Base-by-base conservation (phyloP, 352 stramenopile genomes). In the Blastocystis sp. region DNA sequence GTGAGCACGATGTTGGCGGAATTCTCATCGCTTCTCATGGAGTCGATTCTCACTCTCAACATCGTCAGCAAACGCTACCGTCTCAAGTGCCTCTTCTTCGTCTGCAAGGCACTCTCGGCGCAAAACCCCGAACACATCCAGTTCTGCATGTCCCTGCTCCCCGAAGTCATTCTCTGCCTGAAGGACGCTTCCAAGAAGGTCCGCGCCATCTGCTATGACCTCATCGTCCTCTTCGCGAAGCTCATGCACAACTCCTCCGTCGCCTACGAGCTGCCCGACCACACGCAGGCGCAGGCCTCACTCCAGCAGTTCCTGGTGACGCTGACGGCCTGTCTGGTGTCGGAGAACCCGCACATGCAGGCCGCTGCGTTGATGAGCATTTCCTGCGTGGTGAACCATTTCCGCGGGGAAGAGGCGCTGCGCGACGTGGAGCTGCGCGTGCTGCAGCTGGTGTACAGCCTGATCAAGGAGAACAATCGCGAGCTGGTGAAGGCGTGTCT, bases 381-480 rank as follows among this genome's bases (percentile, higher is more conserved):
- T 17, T 53, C n/a, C 14, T 59, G 66, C 23, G 23, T 90, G 40
- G 61, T 86, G 21, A 38, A 66, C 60, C 70, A 77, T 43, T 76
- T 70, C 76, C 5, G 19, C 43, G 52, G 74, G 2, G 40, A 62
- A 9, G 21, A 66, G 17, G 41, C 19, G 19, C 34, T 89, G 43
- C 62, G 86, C 61, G 76, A 70, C 52, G 62, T 89, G 91, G 2
- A 89, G 60, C 60, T 93, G 92, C 87, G 94, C 93, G 71, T 93
- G 89, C 21, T 91, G 87, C 62, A 93, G 91, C 45, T 84, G 10
- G 61, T 65, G 17, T 82, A 89, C 48, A 34, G 64, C 4, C 74
- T 90, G 7, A 76, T 88, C 28, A 28, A 82, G 28, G 65, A 67
- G 48, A 88, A 89, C 10, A 82, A 52, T 41, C 86, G 71, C 45